Evolutionary conservation across 371 early-diverging fungal species (phyloP).

Genomic region (Actinomucor elegans): DNA sequence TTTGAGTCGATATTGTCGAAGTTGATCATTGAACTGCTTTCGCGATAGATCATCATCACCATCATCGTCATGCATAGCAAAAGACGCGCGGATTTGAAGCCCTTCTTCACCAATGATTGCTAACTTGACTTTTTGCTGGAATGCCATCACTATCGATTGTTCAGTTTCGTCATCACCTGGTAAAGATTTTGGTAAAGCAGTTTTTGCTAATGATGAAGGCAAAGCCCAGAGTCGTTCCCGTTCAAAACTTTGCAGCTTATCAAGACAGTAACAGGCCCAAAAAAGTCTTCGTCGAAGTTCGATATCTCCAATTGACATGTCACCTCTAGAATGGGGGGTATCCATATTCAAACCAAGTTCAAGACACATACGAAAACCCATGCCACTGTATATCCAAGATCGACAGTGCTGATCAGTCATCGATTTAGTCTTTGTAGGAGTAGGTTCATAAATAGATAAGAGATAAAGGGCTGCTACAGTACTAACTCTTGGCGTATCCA

Average conservation of each 20-base stretch:
- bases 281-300: slow-evolving; percentile 29
- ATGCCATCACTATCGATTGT: not conserved
- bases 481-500: slow-evolving; percentile 35
- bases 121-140: slow-evolving; percentile 7
- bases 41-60: too few species aligned
- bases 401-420: slow-evolving; percentile 23
- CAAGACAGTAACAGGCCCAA: slow-evolving; percentile 32
- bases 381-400: slow-evolving; percentile 33
- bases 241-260: slow-evolving; percentile 24
- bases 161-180: slow-evolving; percentile 24
- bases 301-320: slow-evolving; percentile 6
- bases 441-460: slow-evolving; percentile 34
- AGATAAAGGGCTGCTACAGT: slow-evolving; percentile 37
- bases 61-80: not conserved
- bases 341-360: slow-evolving; percentile 32
- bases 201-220: slow-evolving; percentile 3
- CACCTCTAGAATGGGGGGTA: not conserved
- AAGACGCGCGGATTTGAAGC: slow-evolving; percentile 10
- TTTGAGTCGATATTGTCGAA: not conserved
- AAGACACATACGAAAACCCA: slow-evolving; percentile 50
- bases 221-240: slow-evolving; percentile 25
- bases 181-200: slow-evolving; percentile 8
- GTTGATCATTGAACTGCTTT: not conserved
- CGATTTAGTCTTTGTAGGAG: slow-evolving; percentile 6
- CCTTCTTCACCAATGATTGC: slow-evolving; percentile 18